Conservation (phyloP, 2,329 filamentous ascomycete species). For the Chaetomium sp. region DNA sequence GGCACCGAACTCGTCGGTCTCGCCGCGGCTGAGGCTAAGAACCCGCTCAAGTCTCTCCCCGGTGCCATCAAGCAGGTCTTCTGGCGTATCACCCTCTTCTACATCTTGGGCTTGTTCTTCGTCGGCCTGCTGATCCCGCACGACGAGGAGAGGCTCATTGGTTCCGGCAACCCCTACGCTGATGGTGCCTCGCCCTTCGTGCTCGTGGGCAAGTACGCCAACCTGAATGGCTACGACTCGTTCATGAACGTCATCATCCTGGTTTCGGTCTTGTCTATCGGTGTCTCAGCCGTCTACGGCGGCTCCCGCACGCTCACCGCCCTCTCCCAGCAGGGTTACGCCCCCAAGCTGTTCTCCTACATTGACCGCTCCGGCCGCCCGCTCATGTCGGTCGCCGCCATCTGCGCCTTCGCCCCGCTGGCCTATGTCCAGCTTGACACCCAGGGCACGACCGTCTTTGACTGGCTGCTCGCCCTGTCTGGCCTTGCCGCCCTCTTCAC, state of each 20-base stretch:
- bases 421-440: constrained; percentile 51
- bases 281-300: constrained; percentile 57
- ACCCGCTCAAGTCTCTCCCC: constrained; percentile 71
- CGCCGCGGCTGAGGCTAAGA: constrained; percentile 67
- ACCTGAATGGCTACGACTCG: constrained; percentile 50
- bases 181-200: constrained; percentile 54
- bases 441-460: constrained; percentile 56
- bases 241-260: constrained; percentile 59
- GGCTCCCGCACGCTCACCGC: constrained; percentile 58
- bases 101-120: constrained; percentile 53
- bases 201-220: constrained; percentile 51
- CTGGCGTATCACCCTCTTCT: constrained; percentile 56
- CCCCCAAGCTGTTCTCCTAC: constrained; percentile 56
- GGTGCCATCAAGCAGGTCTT: constrained; percentile 76
- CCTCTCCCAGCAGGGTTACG: constrained; percentile 59
- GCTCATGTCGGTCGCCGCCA: constrained; percentile 48
- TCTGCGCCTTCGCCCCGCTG: constrained; percentile 51
- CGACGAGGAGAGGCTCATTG: constrained; percentile 49
- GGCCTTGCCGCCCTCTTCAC: constrained; percentile 65
- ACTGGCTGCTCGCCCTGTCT: constrained; percentile 66
- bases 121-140: constrained; percentile 51
- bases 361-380: constrained; percentile 58
- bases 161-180: constrained; percentile 46
- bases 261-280: constrained; percentile 57
- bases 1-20: constrained; percentile 71